Evolutionary conservation across 805 yeast genomes (phyloP), one percentile per base, ranked within the genome.

Genomic region (Teunomyces funiuensis): DNA sequence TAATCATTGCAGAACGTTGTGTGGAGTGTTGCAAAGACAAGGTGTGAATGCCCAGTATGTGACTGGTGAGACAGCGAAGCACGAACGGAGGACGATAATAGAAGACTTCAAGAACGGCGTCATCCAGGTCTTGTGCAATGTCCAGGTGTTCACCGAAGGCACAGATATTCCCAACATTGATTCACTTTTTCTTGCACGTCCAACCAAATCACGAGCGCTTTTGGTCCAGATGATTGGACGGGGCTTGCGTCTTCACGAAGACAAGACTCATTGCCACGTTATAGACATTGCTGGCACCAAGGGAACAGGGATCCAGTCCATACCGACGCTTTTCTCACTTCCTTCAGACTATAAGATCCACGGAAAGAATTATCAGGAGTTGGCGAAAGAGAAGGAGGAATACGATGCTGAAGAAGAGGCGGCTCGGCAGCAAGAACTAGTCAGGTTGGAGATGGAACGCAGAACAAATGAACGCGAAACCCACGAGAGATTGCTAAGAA

Each of bases 101-200:
- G 60, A 66, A 5, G 82, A 76, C 26, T 91, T 90, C 56, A 74
- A 71, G 45, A 51, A 63, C 0, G 89, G 93, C 0, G 56, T 72
- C 11, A 70, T 87, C 14, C 79, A 83, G 4, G 95, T 91, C 0
- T 62, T 90, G 22, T 75, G 93, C 65, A 91, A 91, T 55, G 93
- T 96, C 58, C 88, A 85, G 13, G 87, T 90, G 5, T 83, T 91
- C 52, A 90, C 96, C 0, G 98, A 90, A 59, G 98, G 98, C 0
- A 88, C 97, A 0, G 97, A 90, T 63, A 82, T 91, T 14, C 97
- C 97, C 2, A 82, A 82, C 46, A 84, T 89, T 42, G 97, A 90
- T 55, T 82, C 88, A 22, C 66, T 90, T 9, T 69, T 90, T 20
- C 60, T 90, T 23, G 85, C 87, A 3, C 66, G 97, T 25, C 96